Conservation (phyloP, 257 asterid species). For the Solanum habrochaites region DNA sequence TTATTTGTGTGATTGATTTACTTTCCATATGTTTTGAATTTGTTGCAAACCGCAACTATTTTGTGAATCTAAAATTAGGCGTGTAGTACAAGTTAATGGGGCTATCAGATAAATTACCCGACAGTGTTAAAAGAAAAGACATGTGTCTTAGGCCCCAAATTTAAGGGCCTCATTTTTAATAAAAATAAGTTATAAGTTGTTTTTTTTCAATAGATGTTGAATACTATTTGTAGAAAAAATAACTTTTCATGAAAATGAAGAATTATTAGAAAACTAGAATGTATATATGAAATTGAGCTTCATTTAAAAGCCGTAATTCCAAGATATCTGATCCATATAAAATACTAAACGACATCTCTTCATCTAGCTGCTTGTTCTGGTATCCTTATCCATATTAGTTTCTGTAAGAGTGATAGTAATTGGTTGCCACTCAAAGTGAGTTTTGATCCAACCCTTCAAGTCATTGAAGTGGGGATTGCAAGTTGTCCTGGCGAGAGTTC, state of each 20-base stretch:
- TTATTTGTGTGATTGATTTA: no score
- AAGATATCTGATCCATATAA: not conserved
- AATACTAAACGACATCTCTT: not conserved
- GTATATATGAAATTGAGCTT: not conserved
- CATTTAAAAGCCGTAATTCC: not conserved
- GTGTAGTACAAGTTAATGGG: not conserved
- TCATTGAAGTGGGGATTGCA: not conserved
- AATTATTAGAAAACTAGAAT: no score
- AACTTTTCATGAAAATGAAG: no score
- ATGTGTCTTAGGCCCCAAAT: no score
- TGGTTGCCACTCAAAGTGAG: slow-evolving; percentile 30
- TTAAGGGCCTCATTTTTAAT: no score
- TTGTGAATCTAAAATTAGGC: not conserved
- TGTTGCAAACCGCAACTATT: not conserved
- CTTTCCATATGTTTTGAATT: no score
- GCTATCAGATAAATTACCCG: not conserved
- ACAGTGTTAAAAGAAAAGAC: no score
- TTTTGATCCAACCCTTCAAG: slow-evolving; percentile 27
- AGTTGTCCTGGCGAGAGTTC: not conserved
- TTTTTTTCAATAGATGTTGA: no score
- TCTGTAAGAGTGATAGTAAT: slow-evolving; percentile 17
- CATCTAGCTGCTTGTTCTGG: not conserved
- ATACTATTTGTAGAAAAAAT: no score
- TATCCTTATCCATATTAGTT: not conserved
- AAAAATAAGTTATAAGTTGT: no score